A percentile compares a stretch with the other conserved stretches of the same genome.
Conservation (phyloP, 225 moss, liverwort and hornwort genomes). For the Bryoerythrophyllum caledonicum region DNA sequence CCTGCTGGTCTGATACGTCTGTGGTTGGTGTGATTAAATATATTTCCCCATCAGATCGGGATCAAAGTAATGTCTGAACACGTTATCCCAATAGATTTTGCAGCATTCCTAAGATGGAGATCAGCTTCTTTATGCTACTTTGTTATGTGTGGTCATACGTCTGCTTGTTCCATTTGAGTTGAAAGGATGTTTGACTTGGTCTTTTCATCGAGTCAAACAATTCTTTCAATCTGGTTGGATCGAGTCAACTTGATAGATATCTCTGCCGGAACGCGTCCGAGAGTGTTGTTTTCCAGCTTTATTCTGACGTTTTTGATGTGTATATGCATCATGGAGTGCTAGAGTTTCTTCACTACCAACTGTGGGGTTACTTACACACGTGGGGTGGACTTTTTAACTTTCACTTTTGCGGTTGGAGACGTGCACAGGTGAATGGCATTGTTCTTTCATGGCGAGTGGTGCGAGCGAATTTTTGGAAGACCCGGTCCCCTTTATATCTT, state of each 20-base stretch:
- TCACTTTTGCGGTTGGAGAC: not conserved
- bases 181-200: not conserved
- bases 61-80: no score
- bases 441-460: not conserved
- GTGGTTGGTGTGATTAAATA: no score
- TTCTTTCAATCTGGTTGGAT: not conserved
- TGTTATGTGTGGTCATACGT: not conserved
- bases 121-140: not conserved
- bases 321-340: not conserved
- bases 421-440: not conserved
- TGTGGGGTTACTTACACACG: not conserved
- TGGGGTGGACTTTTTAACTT: not conserved
- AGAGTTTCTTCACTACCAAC: not conserved
- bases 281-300: not conserved
- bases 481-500: slow-evolving; percentile 5
- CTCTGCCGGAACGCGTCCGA: not conserved
- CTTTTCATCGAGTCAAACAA: not conserved
- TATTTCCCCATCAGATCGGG: not conserved
- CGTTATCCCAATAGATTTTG: not conserved
- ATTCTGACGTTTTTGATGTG: not conserved
- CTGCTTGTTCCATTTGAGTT: not conserved
- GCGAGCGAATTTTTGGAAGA: slow-evolving; percentile 3
- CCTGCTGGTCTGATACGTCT: not conserved
- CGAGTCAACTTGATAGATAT: not conserved
- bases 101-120: not conserved